Conservation (phyloP, 441 rosid species). For the Gossypium gossypioides region DNA sequence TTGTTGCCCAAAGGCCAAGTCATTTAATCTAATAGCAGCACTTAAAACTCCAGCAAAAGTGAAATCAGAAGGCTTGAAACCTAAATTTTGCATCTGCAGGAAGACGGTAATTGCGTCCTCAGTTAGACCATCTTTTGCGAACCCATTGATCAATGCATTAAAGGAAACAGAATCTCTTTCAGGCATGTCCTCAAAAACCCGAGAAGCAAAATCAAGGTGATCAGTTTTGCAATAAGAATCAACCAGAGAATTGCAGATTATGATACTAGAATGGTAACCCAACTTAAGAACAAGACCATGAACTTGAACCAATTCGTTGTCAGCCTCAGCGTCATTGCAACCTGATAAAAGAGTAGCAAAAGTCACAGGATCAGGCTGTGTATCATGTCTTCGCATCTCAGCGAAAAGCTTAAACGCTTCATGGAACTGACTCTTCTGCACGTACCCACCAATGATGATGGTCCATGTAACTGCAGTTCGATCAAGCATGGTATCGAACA, state of each 20-base stretch:
- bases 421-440: slow-evolving; percentile 27
- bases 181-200: slow-evolving; percentile 41
- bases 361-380: slow-evolving; percentile 55
- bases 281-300: slow-evolving; percentile 47
- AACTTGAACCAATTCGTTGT: slow-evolving; percentile 35
- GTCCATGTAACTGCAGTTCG: slow-evolving; percentile 77
- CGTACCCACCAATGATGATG: slow-evolving; percentile 62
- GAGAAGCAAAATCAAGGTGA: slow-evolving; percentile 34
- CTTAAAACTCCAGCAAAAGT: slow-evolving; percentile 61
- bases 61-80: slow-evolving; percentile 64
- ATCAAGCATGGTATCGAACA: slow-evolving; percentile 44
- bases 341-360: slow-evolving; percentile 65
- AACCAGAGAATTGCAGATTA: slow-evolving; percentile 54
- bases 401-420: slow-evolving; percentile 53
- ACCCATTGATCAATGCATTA: slow-evolving; percentile 60
- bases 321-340: slow-evolving; percentile 25
- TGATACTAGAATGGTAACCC: slow-evolving; percentile 34
- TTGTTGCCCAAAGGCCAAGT: slow-evolving; percentile 44
- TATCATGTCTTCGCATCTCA: slow-evolving; percentile 38
- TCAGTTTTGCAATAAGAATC: slow-evolving; percentile 61
- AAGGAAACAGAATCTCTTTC: slow-evolving; percentile 53
- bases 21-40: slow-evolving; percentile 48
- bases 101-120: slow-evolving; percentile 45
- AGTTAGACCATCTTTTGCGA: slow-evolving; percentile 42
- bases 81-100: slow-evolving; percentile 41